Evolutionary conservation across 768 basidiomycete species (phyloP).

Genomic region (Suillus hirtellus): DNA sequence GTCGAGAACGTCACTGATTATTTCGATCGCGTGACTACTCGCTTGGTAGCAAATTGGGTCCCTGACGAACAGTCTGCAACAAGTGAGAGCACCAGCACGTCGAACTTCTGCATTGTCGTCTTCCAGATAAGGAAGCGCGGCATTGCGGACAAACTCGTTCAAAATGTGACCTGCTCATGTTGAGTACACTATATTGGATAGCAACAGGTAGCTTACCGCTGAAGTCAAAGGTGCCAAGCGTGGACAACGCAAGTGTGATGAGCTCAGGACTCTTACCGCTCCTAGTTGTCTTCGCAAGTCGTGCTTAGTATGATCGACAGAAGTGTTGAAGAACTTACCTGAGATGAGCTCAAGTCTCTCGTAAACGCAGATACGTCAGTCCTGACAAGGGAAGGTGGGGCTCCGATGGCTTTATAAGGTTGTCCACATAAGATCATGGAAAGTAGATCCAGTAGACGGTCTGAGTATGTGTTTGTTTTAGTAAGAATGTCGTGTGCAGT

Average conservation of each 20-base stretch:
- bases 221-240: slow-evolving; percentile 92
- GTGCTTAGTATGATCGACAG: not conserved
- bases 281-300: slow-evolving; percentile 39
- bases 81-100: slow-evolving; percentile 87
- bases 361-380: slow-evolving; percentile 49
- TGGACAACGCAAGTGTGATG: slow-evolving; percentile 80
- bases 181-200: not conserved
- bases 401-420: slow-evolving; percentile 85
- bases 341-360: slow-evolving; percentile 52
- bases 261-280: slow-evolving; percentile 65
- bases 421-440: slow-evolving; percentile 82
- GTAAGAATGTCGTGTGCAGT: not conserved
- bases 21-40: slow-evolving; percentile 93
- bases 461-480: slow-evolving; percentile 39
- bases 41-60: slow-evolving; percentile 97
- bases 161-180: slow-evolving; percentile 72
- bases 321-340: slow-evolving; percentile 34
- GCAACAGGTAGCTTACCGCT: slow-evolving; percentile 54
- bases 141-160: slow-evolving; percentile 92
- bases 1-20: slow-evolving; percentile 97
- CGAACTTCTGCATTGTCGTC: slow-evolving; percentile 88
- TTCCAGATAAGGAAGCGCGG: slow-evolving; percentile 91
- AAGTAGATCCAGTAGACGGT: slow-evolving; percentile 85
- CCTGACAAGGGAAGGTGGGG: slow-evolving; percentile 63
- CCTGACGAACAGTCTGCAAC: slow-evolving; percentile 86